phyloP scores from a whole-genome alignment of 441 rosid genomes.

The Geranium incanum region DNA sequence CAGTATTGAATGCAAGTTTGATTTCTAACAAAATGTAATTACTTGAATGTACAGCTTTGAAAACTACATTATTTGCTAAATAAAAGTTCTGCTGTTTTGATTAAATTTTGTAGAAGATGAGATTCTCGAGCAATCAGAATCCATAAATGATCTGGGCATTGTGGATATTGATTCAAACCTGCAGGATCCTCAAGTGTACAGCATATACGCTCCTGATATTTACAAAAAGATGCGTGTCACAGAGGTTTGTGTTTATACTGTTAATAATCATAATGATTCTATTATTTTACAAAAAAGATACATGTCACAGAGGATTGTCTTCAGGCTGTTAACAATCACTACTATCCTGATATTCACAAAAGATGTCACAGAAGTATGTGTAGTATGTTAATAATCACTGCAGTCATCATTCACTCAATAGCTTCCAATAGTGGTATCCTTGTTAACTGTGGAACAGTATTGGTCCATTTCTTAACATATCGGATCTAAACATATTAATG shows the following conservation, averaged over 20 bases:
- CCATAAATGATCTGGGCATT: constrained; percentile 24
- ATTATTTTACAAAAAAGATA: too few species aligned
- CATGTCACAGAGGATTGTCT: too few species aligned
- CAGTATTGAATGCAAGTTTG: not conserved
- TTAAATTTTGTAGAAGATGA: constrained; percentile 42
- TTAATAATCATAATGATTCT: not conserved
- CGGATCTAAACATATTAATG: not conserved
- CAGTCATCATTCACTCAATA: not conserved
- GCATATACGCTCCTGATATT: constrained; percentile 69
- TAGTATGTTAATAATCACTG: not conserved
- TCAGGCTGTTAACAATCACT: too few species aligned
- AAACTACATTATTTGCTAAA: constrained; percentile 7
- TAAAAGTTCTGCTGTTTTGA: constrained; percentile 5
- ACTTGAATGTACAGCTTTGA: constrained; percentile 7
- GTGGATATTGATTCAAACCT: constrained; percentile 62
- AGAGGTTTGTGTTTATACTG: constrained; percentile 53
- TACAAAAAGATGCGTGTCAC: constrained; percentile 44
- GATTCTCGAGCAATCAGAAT: constrained; percentile 26
- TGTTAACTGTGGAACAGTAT: constrained; percentile 11
- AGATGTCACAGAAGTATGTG: not conserved
- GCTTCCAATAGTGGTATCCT: constrained; percentile 14
- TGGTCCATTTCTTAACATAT: constrained; percentile 8
- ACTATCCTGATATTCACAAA: too few species aligned
- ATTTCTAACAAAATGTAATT: not conserved
- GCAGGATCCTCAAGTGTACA: constrained; percentile 64